These are phyloP conservation scores for Alternaria arborescens DNA, from an alignment of 2,329 filamentous ascomycete genomes.

Conservation along the genomic window DNA sequence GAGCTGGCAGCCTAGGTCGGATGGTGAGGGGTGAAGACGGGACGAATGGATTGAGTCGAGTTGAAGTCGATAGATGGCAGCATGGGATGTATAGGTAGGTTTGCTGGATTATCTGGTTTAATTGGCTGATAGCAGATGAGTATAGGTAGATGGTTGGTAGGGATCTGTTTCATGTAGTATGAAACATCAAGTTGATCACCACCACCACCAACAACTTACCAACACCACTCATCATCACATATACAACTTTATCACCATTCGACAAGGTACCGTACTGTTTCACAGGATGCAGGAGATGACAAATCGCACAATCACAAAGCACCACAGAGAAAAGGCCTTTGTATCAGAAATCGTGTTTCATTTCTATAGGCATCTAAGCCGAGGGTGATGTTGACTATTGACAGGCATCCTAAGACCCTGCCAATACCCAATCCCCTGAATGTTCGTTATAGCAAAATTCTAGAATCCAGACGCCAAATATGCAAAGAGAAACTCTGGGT, in stretches of 20 bases:
- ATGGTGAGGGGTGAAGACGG: not conserved
- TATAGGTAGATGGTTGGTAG: not conserved
- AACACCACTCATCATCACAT: not conserved
- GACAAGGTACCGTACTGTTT: not conserved
- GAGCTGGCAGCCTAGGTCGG: not conserved
- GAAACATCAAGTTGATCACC: not conserved
- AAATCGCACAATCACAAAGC: not conserved
- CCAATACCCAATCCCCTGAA: not conserved
- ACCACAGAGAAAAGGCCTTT: not conserved
- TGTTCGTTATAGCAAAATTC: not conserved
- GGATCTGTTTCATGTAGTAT: not conserved
- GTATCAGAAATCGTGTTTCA: slow-evolving; percentile 1
- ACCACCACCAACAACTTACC: not conserved
- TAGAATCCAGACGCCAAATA: slow-evolving; percentile 8
- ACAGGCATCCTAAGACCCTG: not conserved
- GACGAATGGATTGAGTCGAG: not conserved
- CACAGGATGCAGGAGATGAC: not conserved
- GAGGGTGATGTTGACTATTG: slow-evolving; percentile 1
- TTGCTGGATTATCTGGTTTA: not conserved
- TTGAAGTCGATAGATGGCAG: not conserved
- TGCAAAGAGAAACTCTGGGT: slow-evolving; percentile 10
- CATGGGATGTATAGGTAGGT: not conserved
- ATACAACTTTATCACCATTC: not conserved
- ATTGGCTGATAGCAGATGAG: not conserved
- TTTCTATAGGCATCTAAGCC: not conserved